Conservation (phyloP, 306 rosid species). For the Cucurbita maxima region DNA sequence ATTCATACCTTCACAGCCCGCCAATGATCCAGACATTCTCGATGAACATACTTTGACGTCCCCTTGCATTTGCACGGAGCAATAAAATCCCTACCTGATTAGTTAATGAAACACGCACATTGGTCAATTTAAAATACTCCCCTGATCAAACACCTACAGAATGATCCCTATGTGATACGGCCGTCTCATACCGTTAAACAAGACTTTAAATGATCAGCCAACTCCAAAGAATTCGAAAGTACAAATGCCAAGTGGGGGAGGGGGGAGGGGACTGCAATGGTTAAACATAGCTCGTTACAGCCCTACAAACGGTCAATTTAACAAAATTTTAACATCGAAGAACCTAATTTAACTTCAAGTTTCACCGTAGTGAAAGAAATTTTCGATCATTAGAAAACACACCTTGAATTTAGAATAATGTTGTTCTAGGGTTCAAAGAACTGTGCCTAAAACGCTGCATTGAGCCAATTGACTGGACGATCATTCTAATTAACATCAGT, state of each 20-base stretch:
- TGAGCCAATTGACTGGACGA: background rate
- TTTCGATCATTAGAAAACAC: background rate
- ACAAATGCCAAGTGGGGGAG: background rate
- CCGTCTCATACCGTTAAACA: background rate
- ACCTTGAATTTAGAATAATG: background rate
- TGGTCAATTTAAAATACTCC: conserved; percentile 8
- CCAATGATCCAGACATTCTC: conserved; percentile 98
- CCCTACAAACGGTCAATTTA: background rate
- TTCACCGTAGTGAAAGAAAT: background rate
- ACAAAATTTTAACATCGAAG: background rate
- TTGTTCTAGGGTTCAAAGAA: background rate
- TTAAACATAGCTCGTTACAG: background rate
- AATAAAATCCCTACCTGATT: conserved; percentile 89
- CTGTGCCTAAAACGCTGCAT: background rate
- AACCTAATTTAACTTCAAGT: background rate
- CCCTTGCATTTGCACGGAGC: conserved; percentile 99
- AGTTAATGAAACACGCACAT: background rate
- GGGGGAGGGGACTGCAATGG: background rate
- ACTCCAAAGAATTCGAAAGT: background rate
- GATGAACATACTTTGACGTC: conserved; percentile 85
- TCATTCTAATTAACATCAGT: no score
- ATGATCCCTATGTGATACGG: background rate
- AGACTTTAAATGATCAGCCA: background rate
- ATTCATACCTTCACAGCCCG: conserved; percentile 69
- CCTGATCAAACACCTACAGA: background rate